These are phyloP conservation scores for Ostreobium quekettii DNA, from an alignment of 139 green algal species.

Conservation along the genomic window DNA sequence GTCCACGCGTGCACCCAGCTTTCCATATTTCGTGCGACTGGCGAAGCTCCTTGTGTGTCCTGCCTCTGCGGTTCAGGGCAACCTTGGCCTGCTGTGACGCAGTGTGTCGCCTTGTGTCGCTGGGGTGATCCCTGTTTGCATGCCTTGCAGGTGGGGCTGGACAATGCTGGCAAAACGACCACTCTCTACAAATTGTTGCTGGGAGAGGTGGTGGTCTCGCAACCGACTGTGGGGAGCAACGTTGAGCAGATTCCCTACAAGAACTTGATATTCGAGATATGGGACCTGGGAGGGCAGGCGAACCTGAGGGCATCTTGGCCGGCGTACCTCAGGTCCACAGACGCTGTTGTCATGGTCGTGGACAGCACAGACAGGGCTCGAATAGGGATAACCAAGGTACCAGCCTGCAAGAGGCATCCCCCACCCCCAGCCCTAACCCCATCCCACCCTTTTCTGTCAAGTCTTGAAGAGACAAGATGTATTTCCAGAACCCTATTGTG, in stretches of 20 bases:
- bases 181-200: slow-evolving; percentile 84
- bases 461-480: no score
- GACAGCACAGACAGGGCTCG: slow-evolving; percentile 81
- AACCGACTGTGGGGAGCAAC: slow-evolving; percentile 81
- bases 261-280: slow-evolving; percentile 75
- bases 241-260: slow-evolving; percentile 74
- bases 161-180: slow-evolving; percentile 93
- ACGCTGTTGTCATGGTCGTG: slow-evolving; percentile 72
- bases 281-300: slow-evolving; percentile 83
- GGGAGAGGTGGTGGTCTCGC: slow-evolving; percentile 69
- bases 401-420: no score
- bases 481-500: no score
- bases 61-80: no score
- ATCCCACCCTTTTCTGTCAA: no score
- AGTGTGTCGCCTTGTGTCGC: no score
- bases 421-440: no score
- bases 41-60: no score
- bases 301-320: slow-evolving; percentile 76
- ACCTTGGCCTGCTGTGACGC: no score
- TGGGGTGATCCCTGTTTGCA: not conserved
- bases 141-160: slow-evolving; percentile 61
- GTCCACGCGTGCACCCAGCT: no score
- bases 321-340: slow-evolving; percentile 73
- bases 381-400: slow-evolving; percentile 57
- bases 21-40: no score